Evolutionary conservation across 345 rosid species (phyloP).

Genomic region (Nephelium lappaceum): DNA sequence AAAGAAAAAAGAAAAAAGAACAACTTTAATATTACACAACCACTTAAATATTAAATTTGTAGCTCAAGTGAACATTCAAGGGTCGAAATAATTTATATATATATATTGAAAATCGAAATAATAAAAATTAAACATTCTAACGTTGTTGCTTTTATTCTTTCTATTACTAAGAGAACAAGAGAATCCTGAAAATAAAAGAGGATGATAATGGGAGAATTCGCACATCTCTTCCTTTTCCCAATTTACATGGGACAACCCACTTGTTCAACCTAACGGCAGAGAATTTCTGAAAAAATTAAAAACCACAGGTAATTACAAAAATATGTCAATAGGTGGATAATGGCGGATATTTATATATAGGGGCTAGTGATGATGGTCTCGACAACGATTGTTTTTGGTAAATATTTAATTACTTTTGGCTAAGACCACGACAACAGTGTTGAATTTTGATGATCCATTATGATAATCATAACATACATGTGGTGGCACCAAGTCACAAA

Average conservation of each 20-base stretch:
- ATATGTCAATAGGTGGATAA: not conserved
- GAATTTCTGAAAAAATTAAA: not conserved
- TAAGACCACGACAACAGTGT: not conserved
- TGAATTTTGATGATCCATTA: not conserved
- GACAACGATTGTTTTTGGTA: not conserved
- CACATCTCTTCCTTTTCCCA: conserved; percentile 2
- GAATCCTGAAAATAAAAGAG: not conserved
- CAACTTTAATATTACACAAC: too few relatives aligned
- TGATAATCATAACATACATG: not conserved
- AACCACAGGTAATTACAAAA: not conserved
- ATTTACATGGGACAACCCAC: not conserved
- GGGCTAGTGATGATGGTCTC: not conserved
- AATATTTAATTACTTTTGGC: not conserved
- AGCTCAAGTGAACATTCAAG: too few relatives aligned
- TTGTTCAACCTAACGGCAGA: not conserved
- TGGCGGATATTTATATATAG: not conserved
- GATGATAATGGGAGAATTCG: not conserved
- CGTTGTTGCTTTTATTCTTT: too few relatives aligned
- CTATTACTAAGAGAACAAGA: not conserved
- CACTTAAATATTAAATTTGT: too few relatives aligned
- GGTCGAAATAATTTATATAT: too few relatives aligned
- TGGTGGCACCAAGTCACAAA: not conserved
- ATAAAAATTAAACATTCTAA: too few relatives aligned
- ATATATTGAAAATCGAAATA: too few relatives aligned
- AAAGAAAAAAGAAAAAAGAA: too few relatives aligned